Conservation (phyloP, 306 rosid genomes). For the Urtica urens region DNA sequence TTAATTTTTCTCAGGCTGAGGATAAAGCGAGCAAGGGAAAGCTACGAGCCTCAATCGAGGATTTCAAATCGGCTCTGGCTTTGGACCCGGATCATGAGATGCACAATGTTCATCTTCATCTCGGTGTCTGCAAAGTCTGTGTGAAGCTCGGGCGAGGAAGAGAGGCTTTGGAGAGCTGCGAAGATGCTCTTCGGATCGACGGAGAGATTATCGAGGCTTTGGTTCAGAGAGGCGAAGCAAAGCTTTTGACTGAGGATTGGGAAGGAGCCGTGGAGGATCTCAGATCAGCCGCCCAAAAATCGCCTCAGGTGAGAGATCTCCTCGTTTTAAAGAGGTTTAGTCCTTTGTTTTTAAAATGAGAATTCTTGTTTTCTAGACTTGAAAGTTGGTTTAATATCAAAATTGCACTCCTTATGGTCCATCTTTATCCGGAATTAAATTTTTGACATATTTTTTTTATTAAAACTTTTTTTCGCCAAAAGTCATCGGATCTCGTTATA, state of each 20-base stretch:
- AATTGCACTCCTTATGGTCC: no score
- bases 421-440: no score
- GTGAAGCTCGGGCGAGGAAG: constrained; percentile 95
- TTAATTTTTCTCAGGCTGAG: no score
- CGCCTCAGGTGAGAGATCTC: constrained; percentile 61
- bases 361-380: background rate
- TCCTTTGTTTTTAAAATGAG: background rate
- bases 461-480: no score
- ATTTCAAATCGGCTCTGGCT: constrained; percentile 62
- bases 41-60: constrained; percentile 83
- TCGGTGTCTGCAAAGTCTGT: constrained; percentile 74
- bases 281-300: constrained; percentile 79
- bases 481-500: background rate
- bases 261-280: constrained; percentile 95
- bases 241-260: constrained; percentile 90
- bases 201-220: constrained; percentile 79
- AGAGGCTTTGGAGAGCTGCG: constrained; percentile 80
- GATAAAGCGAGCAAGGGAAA: constrained; percentile 83
- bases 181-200: constrained; percentile 63
- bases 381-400: background rate
- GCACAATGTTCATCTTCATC: constrained; percentile 88
- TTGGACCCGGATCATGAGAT: constrained; percentile 79
- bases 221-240: constrained; percentile 97
- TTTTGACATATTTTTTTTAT: no score
- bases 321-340: background rate